Conservation (phyloP, 2,329 filamentous ascomycete genomes). For the Chaetothyriales sp. region DNA sequence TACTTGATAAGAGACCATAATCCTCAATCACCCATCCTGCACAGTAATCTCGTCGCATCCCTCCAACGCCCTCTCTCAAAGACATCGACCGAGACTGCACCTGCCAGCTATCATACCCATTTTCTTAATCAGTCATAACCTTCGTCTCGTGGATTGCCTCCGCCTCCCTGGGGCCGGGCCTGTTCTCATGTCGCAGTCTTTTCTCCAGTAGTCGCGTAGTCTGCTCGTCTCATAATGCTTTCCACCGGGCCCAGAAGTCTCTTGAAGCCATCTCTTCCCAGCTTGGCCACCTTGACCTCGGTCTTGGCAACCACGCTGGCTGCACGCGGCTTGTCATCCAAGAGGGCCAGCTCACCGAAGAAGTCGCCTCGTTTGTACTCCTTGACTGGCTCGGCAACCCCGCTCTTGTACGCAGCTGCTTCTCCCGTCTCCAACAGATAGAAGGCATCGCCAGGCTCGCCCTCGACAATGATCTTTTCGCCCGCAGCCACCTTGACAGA, state of each 20-base stretch:
- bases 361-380: conserved; percentile 84
- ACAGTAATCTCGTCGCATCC: not conserved
- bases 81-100: not conserved
- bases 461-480: conserved; percentile 75
- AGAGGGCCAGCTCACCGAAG: conserved; percentile 85
- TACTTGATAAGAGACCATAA: not conserved
- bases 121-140: not conserved
- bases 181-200: conserved; percentile 23
- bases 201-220: conserved; percentile 23
- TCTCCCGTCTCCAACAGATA: conserved; percentile 79
- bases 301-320: conserved; percentile 72
- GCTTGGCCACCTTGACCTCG: conserved; percentile 80
- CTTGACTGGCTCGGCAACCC: conserved; percentile 54
- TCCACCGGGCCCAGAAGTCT: conserved; percentile 82
- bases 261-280: conserved; percentile 92
- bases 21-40: not conserved
- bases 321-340: conserved; percentile 85
- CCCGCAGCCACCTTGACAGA: conserved; percentile 71
- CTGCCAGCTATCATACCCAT: not conserved
- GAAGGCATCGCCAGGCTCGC: conserved; percentile 81
- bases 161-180: no score
- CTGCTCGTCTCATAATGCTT: conserved; percentile 69
- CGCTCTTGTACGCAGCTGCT: conserved; percentile 74
- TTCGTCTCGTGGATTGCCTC: not conserved
- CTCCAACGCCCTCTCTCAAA: not conserved